phyloP scores from a whole-genome alignment of 2,329 filamentous ascomycete genomes.

The Lanzia echinophila region DNA sequence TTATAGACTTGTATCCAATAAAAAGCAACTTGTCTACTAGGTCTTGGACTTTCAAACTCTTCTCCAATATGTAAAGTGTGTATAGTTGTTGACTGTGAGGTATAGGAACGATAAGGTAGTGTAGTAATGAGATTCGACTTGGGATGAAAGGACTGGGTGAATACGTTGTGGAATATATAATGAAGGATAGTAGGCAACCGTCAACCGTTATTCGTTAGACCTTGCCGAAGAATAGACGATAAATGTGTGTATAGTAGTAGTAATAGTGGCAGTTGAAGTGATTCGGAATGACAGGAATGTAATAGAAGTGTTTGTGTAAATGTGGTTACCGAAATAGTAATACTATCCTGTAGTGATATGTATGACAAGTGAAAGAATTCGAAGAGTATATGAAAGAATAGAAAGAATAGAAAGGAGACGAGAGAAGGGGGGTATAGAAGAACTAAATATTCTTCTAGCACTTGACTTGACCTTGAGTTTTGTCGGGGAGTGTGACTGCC shows the following conservation, averaged over 20 bases:
- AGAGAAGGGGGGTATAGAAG: slow-evolving; percentile 1
- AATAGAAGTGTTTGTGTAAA: background rate
- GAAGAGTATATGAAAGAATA: background rate
- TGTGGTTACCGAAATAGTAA: background rate
- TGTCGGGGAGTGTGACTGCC: slow-evolving; percentile 6
- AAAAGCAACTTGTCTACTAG: background rate
- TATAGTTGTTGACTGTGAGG: background rate
- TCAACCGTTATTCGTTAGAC: slow-evolving; percentile 1
- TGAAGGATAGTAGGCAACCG: background rate
- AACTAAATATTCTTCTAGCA: slow-evolving; percentile 9
- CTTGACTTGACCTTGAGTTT: background rate
- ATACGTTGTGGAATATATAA: background rate
- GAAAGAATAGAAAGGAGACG: background rate
- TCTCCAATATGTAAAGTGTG: background rate
- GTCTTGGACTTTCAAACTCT: background rate
- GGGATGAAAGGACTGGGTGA: background rate
- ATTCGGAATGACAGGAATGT: slow-evolving; percentile 3
- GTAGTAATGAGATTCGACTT: background rate
- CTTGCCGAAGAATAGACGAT: slow-evolving; percentile 1
- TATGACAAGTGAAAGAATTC: background rate
- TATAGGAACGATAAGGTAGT: background rate
- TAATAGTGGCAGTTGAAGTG: background rate
- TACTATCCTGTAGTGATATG: background rate
- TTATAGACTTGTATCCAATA: slow-evolving; percentile 2
- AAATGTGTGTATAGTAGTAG: background rate